These are phyloP conservation scores for Kregervanrija delftensis DNA, from an alignment of 805 yeast species.

Conservation along the genomic window DNA sequence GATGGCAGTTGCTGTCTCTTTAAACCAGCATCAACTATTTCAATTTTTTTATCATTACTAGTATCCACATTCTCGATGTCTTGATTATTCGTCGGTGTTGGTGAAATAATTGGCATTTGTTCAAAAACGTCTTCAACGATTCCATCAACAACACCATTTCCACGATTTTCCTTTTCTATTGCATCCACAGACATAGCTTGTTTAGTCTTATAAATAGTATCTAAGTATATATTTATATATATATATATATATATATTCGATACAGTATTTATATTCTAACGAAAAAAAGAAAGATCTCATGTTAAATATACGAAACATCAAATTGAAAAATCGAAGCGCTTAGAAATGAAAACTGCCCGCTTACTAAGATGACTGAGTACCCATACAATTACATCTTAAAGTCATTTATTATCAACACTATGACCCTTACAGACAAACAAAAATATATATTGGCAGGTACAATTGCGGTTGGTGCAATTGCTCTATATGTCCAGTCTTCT, in stretches of 20 bases:
- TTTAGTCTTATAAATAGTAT: no score
- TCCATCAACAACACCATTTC: not conserved
- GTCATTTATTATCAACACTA: not conserved
- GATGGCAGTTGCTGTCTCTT: constrained; percentile 41
- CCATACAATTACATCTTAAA: no score
- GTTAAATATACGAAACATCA: no score
- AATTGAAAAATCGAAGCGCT: no score
- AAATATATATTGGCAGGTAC: constrained; percentile 26
- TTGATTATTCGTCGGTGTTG: constrained; percentile 18
- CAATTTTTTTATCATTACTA: not conserved
- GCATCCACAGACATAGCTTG: no score
- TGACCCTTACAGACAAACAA: constrained; percentile 22
- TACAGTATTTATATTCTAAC: no score
- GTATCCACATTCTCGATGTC: not conserved
- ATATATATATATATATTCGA: no score
- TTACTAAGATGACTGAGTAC: not conserved
- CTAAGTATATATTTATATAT: no score
- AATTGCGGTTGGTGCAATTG: constrained; percentile 18
- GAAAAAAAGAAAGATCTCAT: no score
- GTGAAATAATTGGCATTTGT: constrained; percentile 31
- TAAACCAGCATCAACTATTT: constrained; percentile 9
- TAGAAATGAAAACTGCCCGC: no score
- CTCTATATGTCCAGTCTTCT: constrained; percentile 21
- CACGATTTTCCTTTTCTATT: not conserved
- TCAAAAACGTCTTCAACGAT: constrained; percentile 7